Conservation (phyloP, 257 asterid genomes). For the Cruciata laevipes region DNA sequence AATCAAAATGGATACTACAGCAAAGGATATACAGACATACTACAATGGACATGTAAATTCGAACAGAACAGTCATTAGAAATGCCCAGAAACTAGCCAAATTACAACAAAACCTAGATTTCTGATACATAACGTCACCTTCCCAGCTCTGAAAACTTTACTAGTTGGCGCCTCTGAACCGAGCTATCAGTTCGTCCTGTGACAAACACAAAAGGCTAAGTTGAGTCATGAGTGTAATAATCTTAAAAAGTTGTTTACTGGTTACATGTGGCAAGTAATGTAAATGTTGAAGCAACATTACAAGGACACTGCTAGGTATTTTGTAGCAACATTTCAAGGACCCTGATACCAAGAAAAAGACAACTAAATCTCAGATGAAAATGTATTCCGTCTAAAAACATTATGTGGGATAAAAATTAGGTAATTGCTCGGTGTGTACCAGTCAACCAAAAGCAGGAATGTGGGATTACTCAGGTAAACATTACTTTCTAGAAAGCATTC, state of each 20-base stretch:
- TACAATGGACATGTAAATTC: neutral
- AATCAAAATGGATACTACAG: neutral
- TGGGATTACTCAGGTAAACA: neutral
- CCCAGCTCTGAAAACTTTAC: constrained; percentile 20
- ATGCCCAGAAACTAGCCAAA: neutral
- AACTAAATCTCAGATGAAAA: neutral
- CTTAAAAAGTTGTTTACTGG: neutral
- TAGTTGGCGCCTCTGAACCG: constrained; percentile 41
- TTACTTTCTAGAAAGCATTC: neutral
- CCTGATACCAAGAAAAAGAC: neutral
- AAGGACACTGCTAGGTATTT: neutral
- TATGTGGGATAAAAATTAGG: neutral
- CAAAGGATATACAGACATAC: neutral
- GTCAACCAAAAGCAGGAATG: neutral
- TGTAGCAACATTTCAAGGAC: neutral
- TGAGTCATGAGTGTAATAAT: neutral
- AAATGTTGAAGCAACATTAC: neutral
- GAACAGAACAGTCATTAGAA: neutral
- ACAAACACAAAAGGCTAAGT: neutral
- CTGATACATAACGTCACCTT: constrained; percentile 16
- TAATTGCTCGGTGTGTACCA: neutral
- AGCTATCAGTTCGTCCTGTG: constrained; percentile 62
- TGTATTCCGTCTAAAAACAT: neutral
- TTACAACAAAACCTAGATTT: constrained; percentile 17
- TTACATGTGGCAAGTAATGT: neutral